phyloP scores from a whole-genome alignment of 345 rosid species.

The Carallia brachiata region DNA sequence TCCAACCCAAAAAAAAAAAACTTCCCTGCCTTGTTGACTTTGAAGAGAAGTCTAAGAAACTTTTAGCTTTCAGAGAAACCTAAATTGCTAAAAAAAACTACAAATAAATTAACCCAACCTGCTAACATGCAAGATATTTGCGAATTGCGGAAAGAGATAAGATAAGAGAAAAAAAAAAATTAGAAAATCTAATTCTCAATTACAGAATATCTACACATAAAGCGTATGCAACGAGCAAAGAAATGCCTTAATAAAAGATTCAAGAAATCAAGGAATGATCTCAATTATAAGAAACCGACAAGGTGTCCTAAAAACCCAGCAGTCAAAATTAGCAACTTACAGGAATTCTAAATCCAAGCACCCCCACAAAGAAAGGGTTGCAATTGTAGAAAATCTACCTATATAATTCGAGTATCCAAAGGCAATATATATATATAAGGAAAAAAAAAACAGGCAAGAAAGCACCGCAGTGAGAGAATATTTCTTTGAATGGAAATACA shows the following conservation, averaged over 20 bases:
- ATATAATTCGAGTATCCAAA: neutral
- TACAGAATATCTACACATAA: neutral
- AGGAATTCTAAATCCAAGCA: too few species aligned
- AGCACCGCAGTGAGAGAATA: neutral
- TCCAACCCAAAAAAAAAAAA: neutral
- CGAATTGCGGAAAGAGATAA: neutral
- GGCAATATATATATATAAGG: neutral
- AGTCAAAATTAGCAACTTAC: too few species aligned
- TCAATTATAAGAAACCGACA: too few species aligned
- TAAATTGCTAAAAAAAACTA: too few species aligned
- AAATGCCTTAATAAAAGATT: neutral
- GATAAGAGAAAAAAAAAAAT: neutral
- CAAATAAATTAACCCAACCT: too few species aligned
- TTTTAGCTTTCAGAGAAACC: too few species aligned
- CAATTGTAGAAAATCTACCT: too few species aligned
- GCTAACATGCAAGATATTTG: too few species aligned
- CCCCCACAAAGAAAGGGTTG: too few species aligned
- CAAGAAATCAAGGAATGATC: too few species aligned
- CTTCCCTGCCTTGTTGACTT: conserved; percentile 1
- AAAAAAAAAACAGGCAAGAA: neutral
- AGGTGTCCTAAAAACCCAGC: too few species aligned
- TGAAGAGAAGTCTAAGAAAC: neutral
- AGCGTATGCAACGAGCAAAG: neutral
- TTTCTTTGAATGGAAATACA: neutral
- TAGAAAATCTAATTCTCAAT: neutral